Evolutionary conservation across 1,284 basidiomycete species (phyloP).

Genomic region (Cryptococcus hybrid): DNA sequence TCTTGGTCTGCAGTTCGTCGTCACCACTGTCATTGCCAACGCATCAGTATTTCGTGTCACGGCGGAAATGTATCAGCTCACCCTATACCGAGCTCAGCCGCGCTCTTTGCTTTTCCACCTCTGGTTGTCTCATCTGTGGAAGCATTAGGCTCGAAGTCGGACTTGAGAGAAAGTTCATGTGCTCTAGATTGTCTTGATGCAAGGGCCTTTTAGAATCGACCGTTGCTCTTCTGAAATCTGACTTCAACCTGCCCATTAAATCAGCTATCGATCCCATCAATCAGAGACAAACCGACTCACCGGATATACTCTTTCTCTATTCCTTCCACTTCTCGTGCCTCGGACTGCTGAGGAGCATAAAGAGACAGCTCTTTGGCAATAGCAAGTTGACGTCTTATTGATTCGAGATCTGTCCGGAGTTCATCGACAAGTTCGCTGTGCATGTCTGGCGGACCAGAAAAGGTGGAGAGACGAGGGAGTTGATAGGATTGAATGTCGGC

Average conservation of each 20-base stretch:
- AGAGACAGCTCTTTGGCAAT: constrained; percentile 26
- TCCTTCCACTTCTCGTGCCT: constrained; percentile 9
- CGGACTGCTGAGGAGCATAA: not conserved
- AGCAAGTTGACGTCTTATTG: constrained; percentile 65
- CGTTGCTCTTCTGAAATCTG: constrained; percentile 30
- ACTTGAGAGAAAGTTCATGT: constrained; percentile 9
- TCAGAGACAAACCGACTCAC: constrained; percentile 31
- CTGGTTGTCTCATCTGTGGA: constrained; percentile 8
- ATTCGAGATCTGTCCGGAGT: constrained; percentile 69
- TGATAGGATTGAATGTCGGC: constrained; percentile 67
- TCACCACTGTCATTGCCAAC: constrained; percentile 55
- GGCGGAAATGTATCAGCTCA: constrained; percentile 4
- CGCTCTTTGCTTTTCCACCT: constrained; percentile 11
- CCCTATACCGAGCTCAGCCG: constrained; percentile 18
- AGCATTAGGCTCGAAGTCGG: constrained; percentile 22
- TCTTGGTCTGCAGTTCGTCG: constrained; percentile 78
- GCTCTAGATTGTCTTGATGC: constrained; percentile 6
- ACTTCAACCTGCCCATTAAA: constrained; percentile 15
- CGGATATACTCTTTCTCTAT: constrained; percentile 5
- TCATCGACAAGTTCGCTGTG: constrained; percentile 73
- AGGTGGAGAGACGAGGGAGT: constrained; percentile 67
- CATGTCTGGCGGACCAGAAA: constrained; percentile 61
- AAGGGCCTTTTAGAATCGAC: constrained; percentile 25
- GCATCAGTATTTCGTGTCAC: too few species aligned
- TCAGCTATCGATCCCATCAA: not conserved